Evolutionary conservation across 2,329 filamentous ascomycete genomes (phyloP).

Genomic region (Nemania sp.): DNA sequence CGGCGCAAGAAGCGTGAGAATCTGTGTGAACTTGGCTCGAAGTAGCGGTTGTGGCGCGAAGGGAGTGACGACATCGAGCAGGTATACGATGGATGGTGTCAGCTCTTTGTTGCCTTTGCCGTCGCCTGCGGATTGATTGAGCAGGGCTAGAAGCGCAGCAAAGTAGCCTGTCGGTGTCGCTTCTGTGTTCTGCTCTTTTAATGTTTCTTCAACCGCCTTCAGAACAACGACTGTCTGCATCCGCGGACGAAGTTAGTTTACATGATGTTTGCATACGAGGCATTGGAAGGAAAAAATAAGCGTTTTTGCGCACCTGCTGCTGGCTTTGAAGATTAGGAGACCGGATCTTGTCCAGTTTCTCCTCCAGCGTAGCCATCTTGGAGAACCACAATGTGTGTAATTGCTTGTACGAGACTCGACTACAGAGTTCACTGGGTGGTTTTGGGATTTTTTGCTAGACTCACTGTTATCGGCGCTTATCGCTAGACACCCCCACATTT

Average conservation of each 20-base stretch:
- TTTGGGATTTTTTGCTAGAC: constrained; percentile 33
- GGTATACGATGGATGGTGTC: constrained; percentile 85
- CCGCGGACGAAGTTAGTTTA: constrained; percentile 12
- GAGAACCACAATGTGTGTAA: constrained; percentile 27
- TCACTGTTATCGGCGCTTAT: constrained; percentile 37
- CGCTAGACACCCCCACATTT: constrained; percentile 35
- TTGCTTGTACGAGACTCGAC: constrained; percentile 18
- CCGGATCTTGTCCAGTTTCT: constrained; percentile 96
- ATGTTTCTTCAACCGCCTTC: constrained; percentile 87
- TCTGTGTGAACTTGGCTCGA: constrained; percentile 92
- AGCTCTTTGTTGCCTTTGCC: constrained; percentile 79
- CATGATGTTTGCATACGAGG: no score
- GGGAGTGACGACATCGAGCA: constrained; percentile 89
- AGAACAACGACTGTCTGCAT: constrained; percentile 80
- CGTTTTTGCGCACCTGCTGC: constrained; percentile 76
- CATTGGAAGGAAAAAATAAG: background rate
- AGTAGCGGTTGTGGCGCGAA: constrained; percentile 84
- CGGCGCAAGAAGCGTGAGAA: constrained; percentile 83
- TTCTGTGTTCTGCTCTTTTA: constrained; percentile 83
- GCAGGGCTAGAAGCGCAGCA: constrained; percentile 86
- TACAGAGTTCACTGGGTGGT: constrained; percentile 8
- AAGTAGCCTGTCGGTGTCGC: constrained; percentile 91
- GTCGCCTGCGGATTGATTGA: constrained; percentile 72
- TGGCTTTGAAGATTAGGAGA: constrained; percentile 95
- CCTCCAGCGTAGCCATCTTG: constrained; percentile 66